These are phyloP conservation scores for Camelina neglecta DNA, from an alignment of 345 rosid genomes.

Conservation along the genomic window DNA sequence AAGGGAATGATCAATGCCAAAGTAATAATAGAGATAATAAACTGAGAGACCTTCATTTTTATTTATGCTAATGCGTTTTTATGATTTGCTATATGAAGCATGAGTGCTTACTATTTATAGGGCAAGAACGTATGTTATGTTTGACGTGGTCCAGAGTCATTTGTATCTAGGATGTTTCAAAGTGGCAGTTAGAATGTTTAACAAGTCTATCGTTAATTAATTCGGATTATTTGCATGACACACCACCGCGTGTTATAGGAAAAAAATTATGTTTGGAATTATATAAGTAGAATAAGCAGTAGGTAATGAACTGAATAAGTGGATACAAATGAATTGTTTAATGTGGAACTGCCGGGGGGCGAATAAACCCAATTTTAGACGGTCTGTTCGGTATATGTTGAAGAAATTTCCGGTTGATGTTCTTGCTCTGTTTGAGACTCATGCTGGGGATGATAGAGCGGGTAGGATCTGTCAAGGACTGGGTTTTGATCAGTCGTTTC, in stretches of 20 bases:
- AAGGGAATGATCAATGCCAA: slow-evolving; percentile 1
- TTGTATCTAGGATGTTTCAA: slow-evolving; percentile 13
- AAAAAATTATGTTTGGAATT: not conserved
- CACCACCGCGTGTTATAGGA: not conserved
- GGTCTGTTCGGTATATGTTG: no score
- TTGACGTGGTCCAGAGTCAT: slow-evolving; percentile 28
- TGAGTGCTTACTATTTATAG: slow-evolving; percentile 1
- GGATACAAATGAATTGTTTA: not conserved
- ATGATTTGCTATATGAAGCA: not conserved
- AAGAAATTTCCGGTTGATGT: no score
- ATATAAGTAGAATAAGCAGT: not conserved
- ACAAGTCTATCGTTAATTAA: slow-evolving; percentile 19
- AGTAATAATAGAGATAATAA: not conserved
- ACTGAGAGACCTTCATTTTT: not conserved
- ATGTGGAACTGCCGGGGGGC: no score
- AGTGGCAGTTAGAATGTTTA: slow-evolving; percentile 33
- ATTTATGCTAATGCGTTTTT: not conserved
- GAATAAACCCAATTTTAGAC: no score
- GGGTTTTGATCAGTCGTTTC: no score
- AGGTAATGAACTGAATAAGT: not conserved
- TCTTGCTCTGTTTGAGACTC: no score
- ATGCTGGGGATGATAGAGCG: no score
- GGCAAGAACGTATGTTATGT: slow-evolving; percentile 19
- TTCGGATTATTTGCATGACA: not conserved
- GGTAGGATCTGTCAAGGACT: no score